Evolutionary conservation across 805 yeast species (phyloP), one percentile per base, ranked within the genome.

Genomic region (Ogataea ramenticola): DNA sequence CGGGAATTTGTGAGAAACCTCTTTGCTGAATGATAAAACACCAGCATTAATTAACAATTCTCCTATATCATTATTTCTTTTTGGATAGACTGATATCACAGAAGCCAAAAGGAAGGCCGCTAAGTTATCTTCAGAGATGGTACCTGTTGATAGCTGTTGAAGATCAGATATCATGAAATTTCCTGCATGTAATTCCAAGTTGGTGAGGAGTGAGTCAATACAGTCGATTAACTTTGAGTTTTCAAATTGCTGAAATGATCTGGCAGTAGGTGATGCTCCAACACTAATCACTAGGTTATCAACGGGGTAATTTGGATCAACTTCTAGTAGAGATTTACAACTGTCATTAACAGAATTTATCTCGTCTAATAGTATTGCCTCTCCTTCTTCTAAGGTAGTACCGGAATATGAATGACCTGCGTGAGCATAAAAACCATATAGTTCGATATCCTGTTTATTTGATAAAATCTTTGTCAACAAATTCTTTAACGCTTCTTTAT

Each of bases 261-360:
- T 86, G 5, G 85, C 78, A 0, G 91, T 85, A 38, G 93, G 93
- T 0, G 95, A 83, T 1, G 93, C 89, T 20, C 95, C 95, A 21
- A 84, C 85, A 0, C 91, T 82, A 2, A 85, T 63, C 26, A 83
- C 61, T 17, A 64, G 51, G 34, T 66, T 49, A 1, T 58, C 40
- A 3, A 72, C 66, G 39, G 66, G 66, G 9, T 67, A 49, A 1
- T 51, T 40, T 3, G 71, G 65, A 42, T 71, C 70, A 5, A 71
- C 44, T 1, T 55, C 49, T 2, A 51, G 21, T 6, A 75, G 72
- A 32, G 55, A 46, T 45, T 60, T 48, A 34, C 74, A 75, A 2
- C 88, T 91, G 10, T 56, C 57, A 49, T 77, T 72, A 4, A 77
- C 86, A 33, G 76, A 73, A 5, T 54, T 56, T 32, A 85, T 68